Percentiles rank a stretch among this genome's conserved stretches.
Evolutionary conservation across 2,329 filamentous ascomycete species (phyloP).

Genomic region (Neonectria magnoliae): DNA sequence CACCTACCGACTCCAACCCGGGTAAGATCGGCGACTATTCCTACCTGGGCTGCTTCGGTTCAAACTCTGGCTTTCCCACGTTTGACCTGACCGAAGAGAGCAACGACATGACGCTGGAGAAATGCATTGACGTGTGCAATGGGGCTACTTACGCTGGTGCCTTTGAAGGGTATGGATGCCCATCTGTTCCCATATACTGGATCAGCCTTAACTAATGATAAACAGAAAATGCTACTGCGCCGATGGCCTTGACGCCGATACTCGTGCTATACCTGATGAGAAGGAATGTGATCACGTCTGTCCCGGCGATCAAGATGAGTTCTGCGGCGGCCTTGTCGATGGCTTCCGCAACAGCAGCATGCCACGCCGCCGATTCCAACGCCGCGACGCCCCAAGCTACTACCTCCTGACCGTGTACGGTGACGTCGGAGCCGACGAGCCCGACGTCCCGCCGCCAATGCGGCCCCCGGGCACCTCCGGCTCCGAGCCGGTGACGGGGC

Average conservation of each 20-base stretch:
- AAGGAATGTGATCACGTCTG: constrained; percentile 51
- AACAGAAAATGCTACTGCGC: constrained; percentile 58
- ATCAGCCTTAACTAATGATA: constrained; percentile 2
- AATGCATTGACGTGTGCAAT: constrained; percentile 52
- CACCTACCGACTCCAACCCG: constrained; percentile 43
- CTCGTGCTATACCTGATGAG: constrained; percentile 45
- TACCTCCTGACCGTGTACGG: constrained; percentile 58
- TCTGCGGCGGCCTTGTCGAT: constrained; percentile 54
- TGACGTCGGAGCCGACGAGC: constrained; percentile 43
- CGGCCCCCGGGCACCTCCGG: constrained; percentile 20
- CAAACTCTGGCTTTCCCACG: constrained; percentile 47
- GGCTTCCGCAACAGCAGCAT: constrained; percentile 12
- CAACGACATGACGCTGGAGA: constrained; percentile 51
- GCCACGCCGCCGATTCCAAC: constrained; percentile 26
- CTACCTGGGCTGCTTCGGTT: constrained; percentile 56
- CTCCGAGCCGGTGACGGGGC: not conserved
- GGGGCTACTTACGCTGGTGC: constrained; percentile 52
- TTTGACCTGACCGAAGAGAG: constrained; percentile 47
- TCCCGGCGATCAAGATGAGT: constrained; percentile 51
- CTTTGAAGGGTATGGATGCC: constrained; percentile 39
- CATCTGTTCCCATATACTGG: not conserved
- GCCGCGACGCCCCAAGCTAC: constrained; percentile 43
- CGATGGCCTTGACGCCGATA: constrained; percentile 50
- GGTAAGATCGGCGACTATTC: constrained; percentile 45
- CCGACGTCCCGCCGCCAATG: constrained; percentile 50